Base-by-base conservation (phyloP, 2,329 filamentous ascomycete species). In the Calonectria fujianensis region DNA sequence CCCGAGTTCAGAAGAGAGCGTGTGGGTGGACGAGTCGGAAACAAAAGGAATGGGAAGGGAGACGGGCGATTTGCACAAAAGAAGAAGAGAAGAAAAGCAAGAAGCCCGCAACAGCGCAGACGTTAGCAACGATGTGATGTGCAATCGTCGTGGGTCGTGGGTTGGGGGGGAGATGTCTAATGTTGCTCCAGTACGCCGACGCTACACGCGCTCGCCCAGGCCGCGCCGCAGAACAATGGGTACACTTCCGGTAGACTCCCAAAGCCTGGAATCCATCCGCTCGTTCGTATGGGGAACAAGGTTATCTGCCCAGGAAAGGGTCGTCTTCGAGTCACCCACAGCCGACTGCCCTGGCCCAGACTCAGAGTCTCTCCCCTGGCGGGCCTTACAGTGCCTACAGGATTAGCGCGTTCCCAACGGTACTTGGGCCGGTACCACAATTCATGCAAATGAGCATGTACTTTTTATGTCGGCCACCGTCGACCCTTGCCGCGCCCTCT, bases 21-120 rank as follows among this genome's bases (percentile, higher is more conserved):
- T 70, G 65, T 68, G 76, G 75, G 66, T 70, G 69, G 69, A 79
- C 74, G 79, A 72, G 73, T 64, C 57, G 41, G 31, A 64, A 70
- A 75, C 76, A 73, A 59, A 70, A 75, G 78, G 74, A 59, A 70
- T 51, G 66, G 65, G 75, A 77, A 75, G 54, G 54, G 54, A 10
- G 11, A 37, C 9, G 35, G 71, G 74, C 66, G 72, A 61, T 72
- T 70, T 72, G 78, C 70, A 59, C 78, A 74, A 75, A 51, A 59
- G 75, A 70, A 64, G n/a, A 54, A 71, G 73, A 74, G 27, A 76
- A 68, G 75, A 69, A 70, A 74, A 69, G 69, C 13, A 24, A 73
- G n/a, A 39, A 29, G 27, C 27, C 29, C 16, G 39, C 32, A 63
- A 63, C 24, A 27, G 37, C 20, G 32, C 32, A 41, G 51, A 31